phyloP scores from a whole-genome alignment of 179 eudicot species.

The Actinidia arguta region DNA sequence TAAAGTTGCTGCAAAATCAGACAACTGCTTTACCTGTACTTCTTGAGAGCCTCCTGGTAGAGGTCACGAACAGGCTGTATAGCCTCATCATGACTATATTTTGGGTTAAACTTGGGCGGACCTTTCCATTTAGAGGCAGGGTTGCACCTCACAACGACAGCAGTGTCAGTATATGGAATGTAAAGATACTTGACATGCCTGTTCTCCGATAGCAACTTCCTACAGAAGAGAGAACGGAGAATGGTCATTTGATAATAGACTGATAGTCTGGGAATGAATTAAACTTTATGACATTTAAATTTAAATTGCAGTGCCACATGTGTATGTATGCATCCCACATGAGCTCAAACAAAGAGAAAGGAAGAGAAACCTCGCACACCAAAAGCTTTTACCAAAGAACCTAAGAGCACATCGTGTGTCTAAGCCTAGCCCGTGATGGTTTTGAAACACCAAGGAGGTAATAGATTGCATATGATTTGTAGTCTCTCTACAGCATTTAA shows the following conservation, averaged over 20 bases:
- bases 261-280: not conserved
- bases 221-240: constrained; percentile 36
- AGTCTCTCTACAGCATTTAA: not conserved
- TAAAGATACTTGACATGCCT: constrained; percentile 95
- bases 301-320: not conserved
- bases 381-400: not conserved
- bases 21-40: constrained; percentile 60
- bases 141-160: constrained; percentile 94
- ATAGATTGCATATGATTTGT: not conserved
- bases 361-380: not conserved
- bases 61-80: constrained; percentile 80
- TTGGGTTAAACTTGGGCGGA: constrained; percentile 78
- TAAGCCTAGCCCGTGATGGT: not conserved
- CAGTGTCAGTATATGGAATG: constrained; percentile 88
- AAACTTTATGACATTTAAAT: not conserved
- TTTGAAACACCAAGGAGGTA: not conserved
- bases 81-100: constrained; percentile 85
- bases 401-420: not conserved
- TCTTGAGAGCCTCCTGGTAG: constrained; percentile 62
- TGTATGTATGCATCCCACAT: not conserved
- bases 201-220: constrained; percentile 88
- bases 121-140: constrained; percentile 85
- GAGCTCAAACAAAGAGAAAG: not conserved
- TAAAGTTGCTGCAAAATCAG: constrained; percentile 12
- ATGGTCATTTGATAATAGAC: no score